Percentiles rank a stretch among this genome's conserved stretches.
phyloP scores from a whole-genome alignment of 116 monocot genomes.

The Cymodocea nodosa region DNA sequence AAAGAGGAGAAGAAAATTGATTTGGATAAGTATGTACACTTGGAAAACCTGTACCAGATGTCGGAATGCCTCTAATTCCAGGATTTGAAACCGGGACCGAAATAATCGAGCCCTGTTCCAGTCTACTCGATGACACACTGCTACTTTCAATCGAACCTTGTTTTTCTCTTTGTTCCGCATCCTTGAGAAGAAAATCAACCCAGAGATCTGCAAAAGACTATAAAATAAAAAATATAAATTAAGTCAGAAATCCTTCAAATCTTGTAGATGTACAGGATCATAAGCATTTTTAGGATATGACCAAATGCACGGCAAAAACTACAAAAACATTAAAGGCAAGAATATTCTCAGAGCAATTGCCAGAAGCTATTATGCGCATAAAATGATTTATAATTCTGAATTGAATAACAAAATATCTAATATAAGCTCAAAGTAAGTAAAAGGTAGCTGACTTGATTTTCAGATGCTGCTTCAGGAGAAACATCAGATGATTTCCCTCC shows the following conservation, averaged over 20 bases:
- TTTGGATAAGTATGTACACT: slow-evolving; percentile 9
- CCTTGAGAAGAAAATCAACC: slow-evolving; percentile 99
- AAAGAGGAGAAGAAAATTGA: slow-evolving; percentile 6
- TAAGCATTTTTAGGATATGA: too few species aligned
- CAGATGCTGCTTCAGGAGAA: slow-evolving; percentile 22
- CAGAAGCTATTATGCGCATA: too few species aligned
- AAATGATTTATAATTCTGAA: neutral
- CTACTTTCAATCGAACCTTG: slow-evolving; percentile 40
- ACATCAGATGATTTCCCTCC: slow-evolving; percentile 39
- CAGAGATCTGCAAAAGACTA: slow-evolving; percentile 97
- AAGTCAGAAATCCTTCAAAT: neutral
- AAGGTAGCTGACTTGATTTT: slow-evolving; percentile 51
- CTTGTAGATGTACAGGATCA: too few species aligned
- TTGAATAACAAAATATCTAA: neutral
- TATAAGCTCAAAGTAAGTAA: too few species aligned
- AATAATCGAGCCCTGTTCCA: slow-evolving; percentile 5
- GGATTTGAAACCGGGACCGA: neutral
- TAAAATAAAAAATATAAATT: neutral
- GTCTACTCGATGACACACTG: slow-evolving; percentile 9
- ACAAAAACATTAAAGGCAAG: neutral
- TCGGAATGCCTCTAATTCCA: neutral
- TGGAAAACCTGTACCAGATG: slow-evolving; percentile 3
- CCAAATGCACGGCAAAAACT: neutral
- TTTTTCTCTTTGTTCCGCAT: slow-evolving; percentile 78
- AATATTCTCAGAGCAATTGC: neutral